Percentiles rank a stretch among this genome's conserved stretches.
phyloP scores from a whole-genome alignment of 176 grass and related monocot genomes.

The Saccharum officinarum region DNA sequence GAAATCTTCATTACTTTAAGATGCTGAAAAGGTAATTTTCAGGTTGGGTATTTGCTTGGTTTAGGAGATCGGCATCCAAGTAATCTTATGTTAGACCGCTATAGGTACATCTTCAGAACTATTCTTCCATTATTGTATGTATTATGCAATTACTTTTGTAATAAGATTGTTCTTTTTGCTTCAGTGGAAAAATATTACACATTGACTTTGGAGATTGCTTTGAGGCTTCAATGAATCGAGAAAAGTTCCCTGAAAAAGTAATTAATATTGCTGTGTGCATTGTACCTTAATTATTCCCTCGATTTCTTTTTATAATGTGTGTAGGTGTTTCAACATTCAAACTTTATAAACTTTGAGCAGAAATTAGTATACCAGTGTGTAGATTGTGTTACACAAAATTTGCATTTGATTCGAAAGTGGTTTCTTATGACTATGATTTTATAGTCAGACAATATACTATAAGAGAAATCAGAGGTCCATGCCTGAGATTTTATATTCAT shows the following conservation, averaged over 20 bases:
- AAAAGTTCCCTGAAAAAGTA: constrained; percentile 99
- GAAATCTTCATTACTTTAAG: constrained; percentile 10
- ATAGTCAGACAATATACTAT: background rate
- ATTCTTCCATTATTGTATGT: background rate
- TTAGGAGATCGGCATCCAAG: constrained; percentile 97
- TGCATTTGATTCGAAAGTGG: background rate
- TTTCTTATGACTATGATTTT: background rate
- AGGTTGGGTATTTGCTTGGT: constrained; percentile 98
- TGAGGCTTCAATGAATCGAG: constrained; percentile 97
- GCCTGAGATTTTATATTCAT: background rate
- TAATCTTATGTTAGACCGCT: constrained; percentile 97
- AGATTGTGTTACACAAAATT: background rate
- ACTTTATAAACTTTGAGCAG: background rate
- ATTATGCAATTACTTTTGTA: constrained; percentile 15
- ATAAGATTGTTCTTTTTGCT: constrained; percentile 37
- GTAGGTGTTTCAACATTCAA: background rate
- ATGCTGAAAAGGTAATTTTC: constrained; percentile 40
- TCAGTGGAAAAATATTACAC: constrained; percentile 98
- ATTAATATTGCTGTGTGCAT: constrained; percentile 33
- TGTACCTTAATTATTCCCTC: background rate
- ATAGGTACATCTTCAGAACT: constrained; percentile 51
- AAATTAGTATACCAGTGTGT: background rate
- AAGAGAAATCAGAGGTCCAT: background rate
- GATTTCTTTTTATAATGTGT: background rate
- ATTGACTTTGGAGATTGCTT: constrained; percentile 99